Evolutionary conservation across 352 stramenopile genomes (phyloP).

Genomic region (Aphanomyces euteiches): DNA sequence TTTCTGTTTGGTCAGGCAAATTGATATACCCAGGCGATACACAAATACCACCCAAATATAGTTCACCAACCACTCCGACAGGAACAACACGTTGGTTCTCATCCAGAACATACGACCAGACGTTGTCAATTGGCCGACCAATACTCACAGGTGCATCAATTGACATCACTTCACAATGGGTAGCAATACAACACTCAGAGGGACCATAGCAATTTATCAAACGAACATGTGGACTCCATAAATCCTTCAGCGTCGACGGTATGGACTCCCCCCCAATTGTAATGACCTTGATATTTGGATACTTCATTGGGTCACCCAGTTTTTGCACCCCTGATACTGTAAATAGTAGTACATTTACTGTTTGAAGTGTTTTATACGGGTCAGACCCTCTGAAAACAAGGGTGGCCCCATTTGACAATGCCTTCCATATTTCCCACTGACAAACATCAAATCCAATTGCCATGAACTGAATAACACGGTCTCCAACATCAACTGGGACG

Average conservation of each 20-base stretch:
- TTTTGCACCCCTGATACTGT: background rate
- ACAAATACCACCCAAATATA: conserved; percentile 7
- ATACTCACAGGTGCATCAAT: background rate
- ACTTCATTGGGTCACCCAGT: background rate
- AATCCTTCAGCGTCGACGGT: background rate
- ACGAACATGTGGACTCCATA: background rate
- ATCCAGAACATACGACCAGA: background rate
- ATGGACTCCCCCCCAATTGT: background rate
- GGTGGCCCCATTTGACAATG: background rate
- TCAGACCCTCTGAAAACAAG: background rate
- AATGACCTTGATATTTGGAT: background rate
- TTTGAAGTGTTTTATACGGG: background rate
- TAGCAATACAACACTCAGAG: conserved; percentile 1
- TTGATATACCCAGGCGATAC: conserved; percentile 1
- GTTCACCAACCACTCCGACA: background rate
- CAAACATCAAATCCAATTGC: conserved; percentile 11
- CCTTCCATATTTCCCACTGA: background rate
- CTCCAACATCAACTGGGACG: background rate
- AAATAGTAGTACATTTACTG: background rate
- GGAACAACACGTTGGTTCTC: background rate
- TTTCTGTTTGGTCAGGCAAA: background rate
- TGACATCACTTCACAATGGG: background rate
- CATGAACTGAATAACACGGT: conserved; percentile 1
- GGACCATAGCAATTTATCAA: conserved; percentile 12
- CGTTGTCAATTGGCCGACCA: background rate